These are phyloP conservation scores for Polyporus tsugae DNA, from an alignment of 1,284 basidiomycete species.

Conservation along the genomic window DNA sequence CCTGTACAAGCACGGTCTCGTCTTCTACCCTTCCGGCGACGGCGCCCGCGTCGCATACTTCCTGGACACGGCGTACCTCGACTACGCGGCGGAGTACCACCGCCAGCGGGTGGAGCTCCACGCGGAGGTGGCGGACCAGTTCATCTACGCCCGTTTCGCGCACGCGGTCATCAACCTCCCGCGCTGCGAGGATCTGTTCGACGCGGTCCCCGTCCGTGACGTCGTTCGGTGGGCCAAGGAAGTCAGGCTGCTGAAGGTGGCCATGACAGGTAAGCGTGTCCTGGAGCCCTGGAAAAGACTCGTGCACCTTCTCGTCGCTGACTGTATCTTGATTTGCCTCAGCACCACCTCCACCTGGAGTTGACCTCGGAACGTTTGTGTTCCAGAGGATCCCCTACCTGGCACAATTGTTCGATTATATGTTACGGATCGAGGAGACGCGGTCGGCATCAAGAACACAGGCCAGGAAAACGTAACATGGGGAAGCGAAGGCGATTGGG, in stretches of 20 bases:
- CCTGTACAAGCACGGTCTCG: background rate
- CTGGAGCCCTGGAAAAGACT: no score
- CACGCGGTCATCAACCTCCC: background rate
- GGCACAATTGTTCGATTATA: no score
- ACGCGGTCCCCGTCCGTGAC: background rate
- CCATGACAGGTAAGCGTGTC: background rate
- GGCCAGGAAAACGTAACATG: no score
- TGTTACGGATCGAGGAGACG: no score
- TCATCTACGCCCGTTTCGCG: background rate
- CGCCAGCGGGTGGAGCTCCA: background rate
- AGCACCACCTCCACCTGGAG: no score
- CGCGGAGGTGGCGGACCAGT: background rate
- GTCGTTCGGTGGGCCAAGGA: background rate
- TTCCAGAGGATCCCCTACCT: no score
- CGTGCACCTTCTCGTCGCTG: no score
- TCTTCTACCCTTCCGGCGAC: background rate
- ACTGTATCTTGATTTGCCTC: no score
- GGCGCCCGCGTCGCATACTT: background rate
- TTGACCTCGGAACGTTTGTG: no score
- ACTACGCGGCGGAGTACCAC: background rate
- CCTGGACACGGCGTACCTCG: background rate
- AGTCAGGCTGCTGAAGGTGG: background rate
- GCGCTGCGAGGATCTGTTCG: background rate
- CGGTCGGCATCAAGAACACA: no score
- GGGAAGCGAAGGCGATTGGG: no score